phyloP scores from a whole-genome alignment of 2,329 filamentous ascomycete species.

The Colletotrichum nymphaeae region DNA sequence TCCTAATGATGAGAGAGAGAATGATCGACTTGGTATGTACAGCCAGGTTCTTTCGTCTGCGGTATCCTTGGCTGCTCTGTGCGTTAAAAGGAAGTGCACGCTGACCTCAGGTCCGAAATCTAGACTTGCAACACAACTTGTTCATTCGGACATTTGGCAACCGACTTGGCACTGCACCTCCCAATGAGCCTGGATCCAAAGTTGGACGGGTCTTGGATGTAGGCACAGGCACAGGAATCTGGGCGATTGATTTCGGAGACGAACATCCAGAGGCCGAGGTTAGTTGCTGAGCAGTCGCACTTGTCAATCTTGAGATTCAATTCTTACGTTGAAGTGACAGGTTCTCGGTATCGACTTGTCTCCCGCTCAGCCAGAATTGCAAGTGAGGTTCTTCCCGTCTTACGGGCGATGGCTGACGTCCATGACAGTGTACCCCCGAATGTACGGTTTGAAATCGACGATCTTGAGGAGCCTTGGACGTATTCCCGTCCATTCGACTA shows the following conservation, averaged over 20 bases:
- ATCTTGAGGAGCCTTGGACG: slow-evolving; percentile 52
- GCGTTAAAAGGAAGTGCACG: neutral
- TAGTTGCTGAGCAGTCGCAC: too few species aligned
- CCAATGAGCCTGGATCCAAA: slow-evolving; percentile 38
- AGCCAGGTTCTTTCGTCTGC: neutral
- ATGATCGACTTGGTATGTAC: slow-evolving; percentile 10
- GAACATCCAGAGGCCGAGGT: slow-evolving; percentile 44
- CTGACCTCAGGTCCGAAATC: neutral
- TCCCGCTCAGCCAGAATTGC: slow-evolving; percentile 51
- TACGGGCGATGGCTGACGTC: neutral
- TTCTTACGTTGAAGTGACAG: slow-evolving; percentile 18
- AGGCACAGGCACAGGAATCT: slow-evolving; percentile 58
- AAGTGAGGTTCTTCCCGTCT: neutral
- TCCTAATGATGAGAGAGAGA: slow-evolving; percentile 20
- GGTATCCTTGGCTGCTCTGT: too few species aligned
- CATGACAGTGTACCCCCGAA: slow-evolving; percentile 56
- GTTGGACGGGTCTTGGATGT: slow-evolving; percentile 52
- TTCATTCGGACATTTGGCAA: slow-evolving; percentile 44
- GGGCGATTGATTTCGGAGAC: slow-evolving; percentile 56
- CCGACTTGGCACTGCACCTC: slow-evolving; percentile 38
- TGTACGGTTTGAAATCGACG: slow-evolving; percentile 58
- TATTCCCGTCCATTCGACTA: slow-evolving; percentile 52
- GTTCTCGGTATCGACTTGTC: slow-evolving; percentile 53
- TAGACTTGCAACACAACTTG: slow-evolving; percentile 49
- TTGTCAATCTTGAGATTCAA: neutral